Base-by-base conservation (phyloP, 148 eudicot species). In the Chenopodium album region DNA sequence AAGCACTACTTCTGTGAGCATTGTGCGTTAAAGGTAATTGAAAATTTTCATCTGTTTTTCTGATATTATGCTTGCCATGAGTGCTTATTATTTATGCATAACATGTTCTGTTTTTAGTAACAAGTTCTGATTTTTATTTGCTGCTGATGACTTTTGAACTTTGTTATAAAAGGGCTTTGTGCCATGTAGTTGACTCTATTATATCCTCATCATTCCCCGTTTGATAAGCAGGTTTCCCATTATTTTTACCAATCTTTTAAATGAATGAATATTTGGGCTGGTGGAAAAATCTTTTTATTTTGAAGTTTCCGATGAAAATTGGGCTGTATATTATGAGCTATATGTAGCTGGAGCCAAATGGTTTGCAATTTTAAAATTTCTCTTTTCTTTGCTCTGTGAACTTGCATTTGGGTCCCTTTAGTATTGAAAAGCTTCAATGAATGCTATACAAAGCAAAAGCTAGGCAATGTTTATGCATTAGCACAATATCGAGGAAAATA, bases 1-100 rank as follows among this genome's bases (percentile, higher is more conserved):
- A 93, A 88, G 87, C 94, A 93, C 81, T 92, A 95, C 85, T 95
- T 95, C 83, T 95, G 98, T 80, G 97, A 91, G 84, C 97, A 92
- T 86, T 95, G 98, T 82, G 97, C 97, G 16, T 69, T 95, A 76
- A 93, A 91, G 94, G 98, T 93, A 72, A 50, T 48, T 62, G 32
- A 65, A 69, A 64, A 10, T 77, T 71, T 74, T 76, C 64, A 17
- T 76, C 65, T 2, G 13, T 22, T 37, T 19, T 29, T 26, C 9
- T 0, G 8, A 26, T 29, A 29, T 20, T 67, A 67, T 67, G 71
- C 19, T 68, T 75, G n/a, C 20, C 64, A 52, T 9, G 23, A 54
- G 32, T 75, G 62, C 3, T 56, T 16, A 17, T 56, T 22, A 14
- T 28, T 8, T 52, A 50, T 75, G 41, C 23, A 14, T 50, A 4